A percentile compares a stretch with the other conserved stretches of the same genome.
These are phyloP conservation scores for Pythium rishiriense DNA, from an alignment of 352 stramenopile genomes.

Conservation along the genomic window DNA sequence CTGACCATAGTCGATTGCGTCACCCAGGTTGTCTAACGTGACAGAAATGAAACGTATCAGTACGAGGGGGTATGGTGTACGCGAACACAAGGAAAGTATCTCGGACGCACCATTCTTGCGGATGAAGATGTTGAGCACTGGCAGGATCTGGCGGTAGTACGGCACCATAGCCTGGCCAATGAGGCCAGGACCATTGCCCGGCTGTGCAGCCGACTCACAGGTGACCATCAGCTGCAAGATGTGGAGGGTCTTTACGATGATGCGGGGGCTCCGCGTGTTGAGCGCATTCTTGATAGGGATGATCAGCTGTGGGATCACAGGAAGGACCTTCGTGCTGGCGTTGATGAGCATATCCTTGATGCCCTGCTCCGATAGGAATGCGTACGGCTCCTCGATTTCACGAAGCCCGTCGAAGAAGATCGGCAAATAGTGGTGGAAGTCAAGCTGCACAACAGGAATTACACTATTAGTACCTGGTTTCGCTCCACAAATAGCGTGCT, in stretches of 20 bases:
- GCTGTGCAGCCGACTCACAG: constrained; percentile 84
- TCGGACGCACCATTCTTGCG: constrained; percentile 86
- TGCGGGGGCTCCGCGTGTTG: constrained; percentile 92
- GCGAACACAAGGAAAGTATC: too few relatives aligned
- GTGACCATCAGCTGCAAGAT: constrained; percentile 96
- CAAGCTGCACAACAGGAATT: constrained; percentile 62
- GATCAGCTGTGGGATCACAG: constrained; percentile 97
- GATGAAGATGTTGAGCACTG: constrained; percentile 97
- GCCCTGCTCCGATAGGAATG: constrained; percentile 95
- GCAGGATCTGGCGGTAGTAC: constrained; percentile 97
- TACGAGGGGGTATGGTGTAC: too few relatives aligned
- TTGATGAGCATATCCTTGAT: constrained; percentile 98
- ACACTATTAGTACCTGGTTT: not conserved
- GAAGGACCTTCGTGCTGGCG: constrained; percentile 93
- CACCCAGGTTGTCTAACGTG: constrained; percentile 91
- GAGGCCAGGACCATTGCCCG: constrained; percentile 79
- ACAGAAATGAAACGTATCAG: not conserved
- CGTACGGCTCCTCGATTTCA: constrained; percentile 96
- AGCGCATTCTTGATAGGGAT: constrained; percentile 97
- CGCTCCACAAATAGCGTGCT: not conserved
- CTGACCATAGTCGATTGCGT: constrained; percentile 96
- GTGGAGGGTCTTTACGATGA: constrained; percentile 97
- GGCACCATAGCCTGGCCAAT: constrained; percentile 96
- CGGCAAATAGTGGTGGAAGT: constrained; percentile 98
- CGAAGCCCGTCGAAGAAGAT: constrained; percentile 98